phyloP scores from a whole-genome alignment of 2,329 filamentous ascomycete genomes.

The Fusarium pininemorale region DNA sequence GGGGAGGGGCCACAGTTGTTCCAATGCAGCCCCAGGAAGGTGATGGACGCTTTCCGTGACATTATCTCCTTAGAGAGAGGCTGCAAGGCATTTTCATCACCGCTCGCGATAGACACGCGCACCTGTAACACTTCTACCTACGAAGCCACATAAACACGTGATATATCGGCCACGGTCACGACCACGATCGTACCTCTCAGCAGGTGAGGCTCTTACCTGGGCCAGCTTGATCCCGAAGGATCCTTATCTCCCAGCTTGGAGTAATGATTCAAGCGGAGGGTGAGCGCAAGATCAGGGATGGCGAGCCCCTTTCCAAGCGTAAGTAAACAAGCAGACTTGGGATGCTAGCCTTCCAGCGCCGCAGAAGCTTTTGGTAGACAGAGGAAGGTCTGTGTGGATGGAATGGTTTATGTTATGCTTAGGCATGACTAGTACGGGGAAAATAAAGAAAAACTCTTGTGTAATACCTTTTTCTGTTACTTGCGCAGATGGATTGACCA shows the following conservation, averaged over 20 bases:
- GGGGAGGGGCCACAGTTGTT: not conserved
- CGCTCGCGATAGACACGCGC: not conserved
- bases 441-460: not conserved
- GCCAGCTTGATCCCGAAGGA: not conserved
- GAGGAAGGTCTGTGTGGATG: not conserved
- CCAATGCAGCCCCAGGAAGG: not conserved
- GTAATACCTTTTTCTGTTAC: not conserved
- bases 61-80: not conserved
- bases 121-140: not conserved
- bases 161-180: not conserved
- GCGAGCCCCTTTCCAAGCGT: not conserved
- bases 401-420: not conserved
- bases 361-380: not conserved
- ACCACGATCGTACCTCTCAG: not conserved
- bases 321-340: not conserved
- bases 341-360: not conserved
- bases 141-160: not conserved
- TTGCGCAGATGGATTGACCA: not conserved
- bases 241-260: not conserved
- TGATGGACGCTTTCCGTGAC: not conserved
- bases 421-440: not conserved
- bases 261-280: not conserved
- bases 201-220: not conserved
- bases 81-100: not conserved
- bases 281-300: not conserved